Evolutionary conservation across 208 protist species (phyloP).

Genomic region (Trypanosoma scelopori): DNA sequence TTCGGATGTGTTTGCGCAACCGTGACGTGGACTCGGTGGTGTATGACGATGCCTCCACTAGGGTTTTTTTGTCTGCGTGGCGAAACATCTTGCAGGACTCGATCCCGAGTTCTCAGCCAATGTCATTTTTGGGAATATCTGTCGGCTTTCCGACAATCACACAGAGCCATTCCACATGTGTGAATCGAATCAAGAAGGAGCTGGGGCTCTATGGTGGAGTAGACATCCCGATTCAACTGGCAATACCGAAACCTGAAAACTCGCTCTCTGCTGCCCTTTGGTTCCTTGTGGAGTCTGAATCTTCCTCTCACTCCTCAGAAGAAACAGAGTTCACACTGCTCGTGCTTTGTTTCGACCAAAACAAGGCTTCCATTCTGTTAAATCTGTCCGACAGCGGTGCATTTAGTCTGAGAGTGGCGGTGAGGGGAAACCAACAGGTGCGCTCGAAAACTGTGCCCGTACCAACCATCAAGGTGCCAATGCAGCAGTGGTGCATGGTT

Average conservation of each 20-base stretch:
- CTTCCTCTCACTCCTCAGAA: not conserved
- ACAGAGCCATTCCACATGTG: not conserved
- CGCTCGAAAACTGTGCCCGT: constrained; percentile 17
- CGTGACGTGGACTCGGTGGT: constrained; percentile 2
- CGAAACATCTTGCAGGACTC: constrained; percentile 15
- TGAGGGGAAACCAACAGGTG: constrained; percentile 11
- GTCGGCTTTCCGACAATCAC: constrained; percentile 11
- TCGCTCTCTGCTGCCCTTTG: constrained; percentile 26
- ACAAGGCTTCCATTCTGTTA: constrained; percentile 5
- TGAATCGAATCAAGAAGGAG: constrained; percentile 5
- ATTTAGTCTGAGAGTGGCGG: constrained; percentile 12
- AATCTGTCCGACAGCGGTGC: constrained; percentile 8
- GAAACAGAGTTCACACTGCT: constrained; percentile 9
- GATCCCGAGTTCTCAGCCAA: constrained; percentile 18
- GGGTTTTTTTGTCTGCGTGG: constrained; percentile 8
- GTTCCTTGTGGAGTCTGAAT: constrained; percentile 23
- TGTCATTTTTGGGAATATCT: constrained; percentile 24
- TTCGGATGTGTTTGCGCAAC: constrained; percentile 22
- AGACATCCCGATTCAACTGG: constrained; percentile 19
- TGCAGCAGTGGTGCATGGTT: constrained; percentile 28
- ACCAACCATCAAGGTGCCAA: constrained; percentile 11
- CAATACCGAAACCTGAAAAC: constrained; percentile 11
- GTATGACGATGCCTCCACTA: constrained; percentile 14
- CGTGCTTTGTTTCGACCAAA: constrained; percentile 23
- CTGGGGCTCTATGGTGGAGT: constrained; percentile 16